Conservation (phyloP, 1,139 yeast species). For the Protomyces arabidopsidicola region DNA sequence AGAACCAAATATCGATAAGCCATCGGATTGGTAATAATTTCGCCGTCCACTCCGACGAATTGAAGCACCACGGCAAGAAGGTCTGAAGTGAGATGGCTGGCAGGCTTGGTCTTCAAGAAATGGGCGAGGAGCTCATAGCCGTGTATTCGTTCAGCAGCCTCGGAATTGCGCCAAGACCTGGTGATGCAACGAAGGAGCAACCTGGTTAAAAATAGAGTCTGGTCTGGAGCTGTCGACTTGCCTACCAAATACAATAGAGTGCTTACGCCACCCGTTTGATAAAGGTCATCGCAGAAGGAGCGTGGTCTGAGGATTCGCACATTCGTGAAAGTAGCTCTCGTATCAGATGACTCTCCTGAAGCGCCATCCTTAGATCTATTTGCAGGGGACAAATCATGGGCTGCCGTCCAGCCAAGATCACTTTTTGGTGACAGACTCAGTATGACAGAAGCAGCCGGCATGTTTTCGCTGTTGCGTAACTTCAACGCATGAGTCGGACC, state of each 20-base stretch:
- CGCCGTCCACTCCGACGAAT: conserved; percentile 48
- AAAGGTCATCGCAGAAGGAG: conserved; percentile 31
- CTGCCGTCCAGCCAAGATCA: background rate
- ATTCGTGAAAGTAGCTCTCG: background rate
- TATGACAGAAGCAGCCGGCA: conserved; percentile 29
- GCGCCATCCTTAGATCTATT: no score
- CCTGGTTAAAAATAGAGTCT: conserved; percentile 36
- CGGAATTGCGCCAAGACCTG: conserved; percentile 38
- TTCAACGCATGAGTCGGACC: background rate
- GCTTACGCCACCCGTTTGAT: conserved; percentile 41
- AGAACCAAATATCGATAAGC: conserved; percentile 48
- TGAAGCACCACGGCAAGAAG: conserved; percentile 45
- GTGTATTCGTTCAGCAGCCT: conserved; percentile 43
- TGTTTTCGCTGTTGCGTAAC: conserved; percentile 1
- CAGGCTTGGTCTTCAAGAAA: conserved; percentile 40
- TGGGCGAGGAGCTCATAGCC: conserved; percentile 47
- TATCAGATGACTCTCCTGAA: background rate
- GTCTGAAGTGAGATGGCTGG: conserved; percentile 37
- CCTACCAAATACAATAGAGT: conserved; percentile 41
- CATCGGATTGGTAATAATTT: conserved; percentile 45
- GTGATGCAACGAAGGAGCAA: conserved; percentile 41
- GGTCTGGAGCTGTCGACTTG: conserved; percentile 35
- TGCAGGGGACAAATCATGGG: background rate
- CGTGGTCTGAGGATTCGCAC: conserved; percentile 30
- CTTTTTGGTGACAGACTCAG: conserved; percentile 2